These are phyloP conservation scores for Paxillus rubicundulus DNA, from an alignment of 768 basidiomycete genomes.

Conservation along the genomic window DNA sequence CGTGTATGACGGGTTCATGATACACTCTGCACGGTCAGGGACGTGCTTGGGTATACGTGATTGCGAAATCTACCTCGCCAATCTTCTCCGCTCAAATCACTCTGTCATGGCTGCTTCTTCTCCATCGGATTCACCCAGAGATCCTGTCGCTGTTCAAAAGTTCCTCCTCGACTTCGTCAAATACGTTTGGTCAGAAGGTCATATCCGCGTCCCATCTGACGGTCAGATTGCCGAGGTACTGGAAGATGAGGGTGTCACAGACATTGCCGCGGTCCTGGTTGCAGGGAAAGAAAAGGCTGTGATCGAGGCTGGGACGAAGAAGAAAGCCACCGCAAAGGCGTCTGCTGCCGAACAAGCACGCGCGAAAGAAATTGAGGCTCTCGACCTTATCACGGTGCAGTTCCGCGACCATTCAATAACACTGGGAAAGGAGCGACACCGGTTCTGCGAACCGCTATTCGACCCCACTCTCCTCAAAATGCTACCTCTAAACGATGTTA, in stretches of 20 bases:
- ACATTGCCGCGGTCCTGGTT: slow-evolving; percentile 87
- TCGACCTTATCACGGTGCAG: slow-evolving; percentile 76
- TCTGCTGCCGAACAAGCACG: slow-evolving; percentile 79
- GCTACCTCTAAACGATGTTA: slow-evolving; percentile 28
- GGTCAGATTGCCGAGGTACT: slow-evolving; percentile 60
- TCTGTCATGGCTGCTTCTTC: slow-evolving; percentile 57
- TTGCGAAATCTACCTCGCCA: slow-evolving; percentile 74
- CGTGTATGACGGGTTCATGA: slow-evolving; percentile 69
- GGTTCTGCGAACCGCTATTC: slow-evolving; percentile 89
- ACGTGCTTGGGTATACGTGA: slow-evolving; percentile 66
- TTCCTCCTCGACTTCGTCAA: slow-evolving; percentile 63
- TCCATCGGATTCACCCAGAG: slow-evolving; percentile 47
- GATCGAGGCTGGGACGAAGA: slow-evolving; percentile 82
- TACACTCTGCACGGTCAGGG: slow-evolving; percentile 52
- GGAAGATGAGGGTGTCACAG: slow-evolving; percentile 84
- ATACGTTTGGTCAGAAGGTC: slow-evolving; percentile 60
- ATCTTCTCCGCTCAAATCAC: slow-evolving; percentile 68
- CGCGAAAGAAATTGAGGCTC: slow-evolving; percentile 76
- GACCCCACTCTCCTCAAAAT: slow-evolving; percentile 59
- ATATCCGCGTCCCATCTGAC: slow-evolving; percentile 70
- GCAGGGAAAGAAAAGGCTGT: slow-evolving; percentile 90
- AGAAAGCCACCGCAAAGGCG: slow-evolving; percentile 66
- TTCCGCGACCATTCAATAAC: slow-evolving; percentile 72
- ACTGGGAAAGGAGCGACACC: slow-evolving; percentile 83
- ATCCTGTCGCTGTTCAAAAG: slow-evolving; percentile 45